These are phyloP conservation scores for Thielaviopsis ethacetica DNA, from an alignment of 2,329 filamentous ascomycete species.

Conservation along the genomic window DNA sequence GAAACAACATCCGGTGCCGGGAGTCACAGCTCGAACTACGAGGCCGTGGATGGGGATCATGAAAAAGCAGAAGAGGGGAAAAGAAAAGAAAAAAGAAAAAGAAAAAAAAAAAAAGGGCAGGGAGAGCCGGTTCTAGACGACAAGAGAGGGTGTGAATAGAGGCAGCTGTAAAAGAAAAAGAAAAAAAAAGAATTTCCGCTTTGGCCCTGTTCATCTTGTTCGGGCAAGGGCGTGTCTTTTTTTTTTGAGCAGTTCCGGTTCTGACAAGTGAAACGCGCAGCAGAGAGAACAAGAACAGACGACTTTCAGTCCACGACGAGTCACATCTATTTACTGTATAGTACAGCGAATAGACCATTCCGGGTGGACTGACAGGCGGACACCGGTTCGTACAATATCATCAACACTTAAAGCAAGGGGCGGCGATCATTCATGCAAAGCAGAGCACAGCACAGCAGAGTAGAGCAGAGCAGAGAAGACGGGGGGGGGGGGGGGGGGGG, in stretches of 20 bases:
- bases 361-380: not conserved
- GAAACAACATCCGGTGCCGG: not conserved
- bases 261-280: not conserved
- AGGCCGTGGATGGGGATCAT: not conserved
- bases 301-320: no score
- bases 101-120: not conserved
- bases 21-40: not conserved
- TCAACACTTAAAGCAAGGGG: not conserved
- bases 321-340: no score
- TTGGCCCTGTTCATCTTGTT: not conserved
- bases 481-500: no score
- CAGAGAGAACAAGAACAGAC: not conserved
- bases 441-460: not conserved
- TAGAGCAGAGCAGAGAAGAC: not conserved
- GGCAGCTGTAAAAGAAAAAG: not conserved
- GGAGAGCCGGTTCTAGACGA: no score
- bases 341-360: no score
- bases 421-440: not conserved
- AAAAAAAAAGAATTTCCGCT: not conserved
- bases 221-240: not conserved
- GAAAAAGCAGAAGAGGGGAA: not conserved
- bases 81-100: not conserved
- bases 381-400: not conserved
- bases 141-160: no score
- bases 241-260: not conserved